Percentiles rank a stretch among this genome's conserved stretches.
These are phyloP conservation scores for Filobasidium wieringae DNA, from an alignment of 768 basidiomycete species.

Conservation along the genomic window DNA sequence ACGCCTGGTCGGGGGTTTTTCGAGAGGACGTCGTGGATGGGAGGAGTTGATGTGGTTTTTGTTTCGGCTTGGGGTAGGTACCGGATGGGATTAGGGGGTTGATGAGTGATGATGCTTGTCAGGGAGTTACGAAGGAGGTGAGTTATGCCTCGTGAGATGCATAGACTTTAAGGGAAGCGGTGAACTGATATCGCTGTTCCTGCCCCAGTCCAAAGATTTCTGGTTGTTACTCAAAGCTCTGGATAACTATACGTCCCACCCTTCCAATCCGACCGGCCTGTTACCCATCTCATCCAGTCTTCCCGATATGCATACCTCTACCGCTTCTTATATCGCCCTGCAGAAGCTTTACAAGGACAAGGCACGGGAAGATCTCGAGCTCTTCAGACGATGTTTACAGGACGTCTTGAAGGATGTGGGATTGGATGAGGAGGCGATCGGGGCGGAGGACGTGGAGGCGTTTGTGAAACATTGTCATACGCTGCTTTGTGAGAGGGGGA, in stretches of 20 bases:
- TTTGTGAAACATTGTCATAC: conserved; percentile 41
- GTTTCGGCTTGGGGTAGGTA: conserved; percentile 40
- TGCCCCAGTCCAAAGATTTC: conserved; percentile 51
- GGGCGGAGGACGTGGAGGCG: conserved; percentile 33
- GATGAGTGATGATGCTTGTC: conserved; percentile 52
- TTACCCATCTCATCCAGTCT: conserved; percentile 76
- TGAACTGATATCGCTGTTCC: neutral
- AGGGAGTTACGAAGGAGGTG: conserved; percentile 41
- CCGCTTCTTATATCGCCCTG: conserved; percentile 65
- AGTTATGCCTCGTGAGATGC: conserved; percentile 6
- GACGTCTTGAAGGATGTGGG: conserved; percentile 24
- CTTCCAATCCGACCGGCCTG: conserved; percentile 45
- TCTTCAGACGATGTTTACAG: conserved; percentile 22
- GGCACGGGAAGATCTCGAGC: conserved; percentile 42
- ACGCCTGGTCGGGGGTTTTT: conserved; percentile 1
- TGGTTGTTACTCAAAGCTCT: conserved; percentile 69
- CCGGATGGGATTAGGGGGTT: conserved; percentile 57
- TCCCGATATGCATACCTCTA: conserved; percentile 94
- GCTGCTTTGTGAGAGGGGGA: conserved; percentile 37
- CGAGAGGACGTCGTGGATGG: neutral
- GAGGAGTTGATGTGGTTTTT: neutral
- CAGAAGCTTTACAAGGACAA: conserved; percentile 73
- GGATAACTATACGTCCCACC: conserved; percentile 49
- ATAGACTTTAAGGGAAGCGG: too few species aligned
- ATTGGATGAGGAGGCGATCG: conserved; percentile 26